Conservation (phyloP, 2,329 filamentous ascomycete genomes). For the Botrytis elliptica region DNA sequence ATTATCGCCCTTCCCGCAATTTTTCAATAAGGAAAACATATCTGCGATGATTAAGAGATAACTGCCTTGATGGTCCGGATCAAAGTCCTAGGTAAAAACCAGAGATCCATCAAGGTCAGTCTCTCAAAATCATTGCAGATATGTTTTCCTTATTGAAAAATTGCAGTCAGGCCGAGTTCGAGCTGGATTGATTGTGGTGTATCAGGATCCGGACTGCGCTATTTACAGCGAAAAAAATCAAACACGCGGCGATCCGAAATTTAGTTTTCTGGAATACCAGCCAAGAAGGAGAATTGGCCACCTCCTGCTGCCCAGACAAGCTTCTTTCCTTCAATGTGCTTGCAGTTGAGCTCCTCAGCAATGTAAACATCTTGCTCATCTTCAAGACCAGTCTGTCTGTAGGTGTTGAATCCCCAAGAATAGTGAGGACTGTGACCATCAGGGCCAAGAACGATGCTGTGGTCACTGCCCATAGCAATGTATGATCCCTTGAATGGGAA, state of each 20-base stretch:
- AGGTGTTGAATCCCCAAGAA: constrained; percentile 77
- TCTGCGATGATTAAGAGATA: not conserved
- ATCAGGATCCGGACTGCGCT: not conserved
- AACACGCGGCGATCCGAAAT: not conserved
- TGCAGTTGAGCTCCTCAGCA: constrained; percentile 80
- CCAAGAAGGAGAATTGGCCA: constrained; percentile 72
- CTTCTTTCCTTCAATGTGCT: constrained; percentile 70
- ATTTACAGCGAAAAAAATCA: constrained; percentile 9
- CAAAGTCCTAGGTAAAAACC: constrained; percentile 18
- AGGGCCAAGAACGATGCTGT: constrained; percentile 66
- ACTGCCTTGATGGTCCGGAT: constrained; percentile 15
- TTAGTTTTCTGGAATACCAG: constrained; percentile 39
- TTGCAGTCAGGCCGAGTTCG: constrained; percentile 8
- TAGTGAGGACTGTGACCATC: constrained; percentile 63
- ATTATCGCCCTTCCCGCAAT: not conserved
- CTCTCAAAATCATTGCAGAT: not conserved
- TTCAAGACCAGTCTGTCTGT: constrained; percentile 76
- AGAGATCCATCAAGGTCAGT: constrained; percentile 16
- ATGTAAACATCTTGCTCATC: constrained; percentile 72
- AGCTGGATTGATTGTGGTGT: not conserved
- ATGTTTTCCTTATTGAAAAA: not conserved
- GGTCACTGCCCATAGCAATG: constrained; percentile 66
- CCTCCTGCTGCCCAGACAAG: constrained; percentile 76
- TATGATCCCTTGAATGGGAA: constrained; percentile 53
- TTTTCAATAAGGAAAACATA: not conserved